Evolutionary conservation across 306 rosid species (phyloP), one percentile per base, ranked within the genome.

Genomic region (Canavalia gladiata): DNA sequence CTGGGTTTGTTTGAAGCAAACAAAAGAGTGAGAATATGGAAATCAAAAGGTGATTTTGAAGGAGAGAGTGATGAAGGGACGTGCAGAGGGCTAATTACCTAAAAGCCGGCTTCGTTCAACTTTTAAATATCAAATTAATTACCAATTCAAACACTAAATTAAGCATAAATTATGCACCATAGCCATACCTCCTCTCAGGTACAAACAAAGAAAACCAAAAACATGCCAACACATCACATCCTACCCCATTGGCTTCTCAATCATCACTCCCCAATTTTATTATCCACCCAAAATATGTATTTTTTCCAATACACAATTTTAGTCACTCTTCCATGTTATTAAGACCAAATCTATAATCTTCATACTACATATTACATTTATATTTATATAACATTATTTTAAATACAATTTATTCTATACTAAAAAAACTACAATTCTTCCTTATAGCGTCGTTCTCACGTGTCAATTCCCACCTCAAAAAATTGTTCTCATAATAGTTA

Each of bases 1-100:
- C 30, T 30, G 73, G 82, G 63, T 47, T 68, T 66, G 74, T n/a
- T 84, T 51, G 37, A 60, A 43, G 57, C 55, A 74, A 55, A 58
- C 8, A 1, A 62, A 75, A 72, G 83, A 67, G 25, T 60, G 37
- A 57, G 77, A 72, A 42, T 58, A 72, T 62, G 57, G 35, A 69
- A 83, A 50, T 41, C 1, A 62, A 49, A 45, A 6, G 4, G 57
- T 64, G 59, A 66, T 47, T 78, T 68, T 77, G 65, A 0, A 28
- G 5, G 12, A 28, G 56, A 55, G 31, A 1, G 58, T 28, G 30
- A 59, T 29, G 45, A 25, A 51, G 69, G 47, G 66, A 67, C 79
- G 71, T 73, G 88, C 35, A 30, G 39, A 45, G 72, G 25, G 49
- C 7, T 57, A 30, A 57, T 6, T 43, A 37, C 11, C 49, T 65